phyloP scores from a whole-genome alignment of 1,139 yeast species.

The Magnusiomyces suaveolens region DNA sequence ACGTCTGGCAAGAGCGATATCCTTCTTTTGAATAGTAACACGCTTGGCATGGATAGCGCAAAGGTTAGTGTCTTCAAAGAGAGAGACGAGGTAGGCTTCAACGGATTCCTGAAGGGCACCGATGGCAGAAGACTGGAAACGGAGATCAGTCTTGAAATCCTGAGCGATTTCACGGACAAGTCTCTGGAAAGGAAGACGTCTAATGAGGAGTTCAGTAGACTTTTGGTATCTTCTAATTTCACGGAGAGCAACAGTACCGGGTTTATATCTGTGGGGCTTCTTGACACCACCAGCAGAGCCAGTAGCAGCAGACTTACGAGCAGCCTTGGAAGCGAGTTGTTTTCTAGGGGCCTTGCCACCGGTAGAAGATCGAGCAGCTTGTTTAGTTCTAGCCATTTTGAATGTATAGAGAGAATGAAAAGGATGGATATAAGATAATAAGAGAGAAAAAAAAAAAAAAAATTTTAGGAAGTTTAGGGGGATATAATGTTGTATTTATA shows the following conservation, averaged over 20 bases:
- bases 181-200: conserved; percentile 98
- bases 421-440: conserved; percentile 2
- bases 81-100: conserved; percentile 88
- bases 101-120: conserved; percentile 99
- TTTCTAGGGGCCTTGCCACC: conserved; percentile 99
- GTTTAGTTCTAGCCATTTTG: conserved; percentile 95
- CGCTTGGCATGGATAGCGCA: conserved; percentile 99
- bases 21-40: conserved; percentile 98
- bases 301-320: conserved; percentile 81
- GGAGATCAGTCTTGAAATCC: conserved; percentile 94
- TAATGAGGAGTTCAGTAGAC: conserved; percentile 90
- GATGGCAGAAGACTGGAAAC: conserved; percentile 97
- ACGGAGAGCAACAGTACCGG: conserved; percentile 99
- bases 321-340: conserved; percentile 98
- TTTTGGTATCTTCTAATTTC: conserved; percentile 99
- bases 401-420: conserved; percentile 1
- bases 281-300: conserved; percentile 94
- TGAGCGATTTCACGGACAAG: conserved; percentile 96
- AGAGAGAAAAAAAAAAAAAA: neutral
- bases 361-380: conserved; percentile 97
- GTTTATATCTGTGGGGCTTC: conserved; percentile 99
- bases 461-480: neutral
- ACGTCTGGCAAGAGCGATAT: conserved; percentile 98
- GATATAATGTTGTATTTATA: neutral
- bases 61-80: conserved; percentile 94